These are phyloP conservation scores for Hyaloperonospora arabidopsidis DNA, from an alignment of 352 stramenopile genomes.

Conservation along the genomic window DNA sequence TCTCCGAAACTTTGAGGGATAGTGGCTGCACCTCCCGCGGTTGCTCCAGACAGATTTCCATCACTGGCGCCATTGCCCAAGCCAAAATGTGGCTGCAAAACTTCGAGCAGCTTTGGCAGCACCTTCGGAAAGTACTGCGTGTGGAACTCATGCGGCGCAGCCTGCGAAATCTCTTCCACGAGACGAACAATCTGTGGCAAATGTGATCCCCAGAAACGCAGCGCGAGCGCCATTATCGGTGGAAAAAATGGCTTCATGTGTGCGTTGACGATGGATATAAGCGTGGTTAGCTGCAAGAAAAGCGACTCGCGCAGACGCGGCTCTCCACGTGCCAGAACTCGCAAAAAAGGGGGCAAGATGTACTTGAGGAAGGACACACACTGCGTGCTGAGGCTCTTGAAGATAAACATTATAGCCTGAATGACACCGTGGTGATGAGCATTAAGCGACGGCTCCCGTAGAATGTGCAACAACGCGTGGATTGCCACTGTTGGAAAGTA, in stretches of 20 bases:
- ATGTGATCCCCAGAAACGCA: slow-evolving; percentile 95
- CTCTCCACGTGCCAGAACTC: slow-evolving; percentile 88
- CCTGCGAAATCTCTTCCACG: slow-evolving; percentile 86
- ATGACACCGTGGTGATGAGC: slow-evolving; percentile 95
- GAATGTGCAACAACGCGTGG: slow-evolving; percentile 92
- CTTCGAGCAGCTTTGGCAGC: slow-evolving; percentile 82
- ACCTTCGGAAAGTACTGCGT: slow-evolving; percentile 83
- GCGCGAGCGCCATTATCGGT: slow-evolving; percentile 93
- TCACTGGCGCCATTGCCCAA: slow-evolving; percentile 52
- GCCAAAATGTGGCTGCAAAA: slow-evolving; percentile 75
- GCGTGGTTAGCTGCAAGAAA: slow-evolving; percentile 92
- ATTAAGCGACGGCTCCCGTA: slow-evolving; percentile 92
- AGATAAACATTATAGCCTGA: slow-evolving; percentile 98
- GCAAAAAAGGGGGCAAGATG: slow-evolving; percentile 95
- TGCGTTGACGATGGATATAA: slow-evolving; percentile 93
- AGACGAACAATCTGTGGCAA: slow-evolving; percentile 93
- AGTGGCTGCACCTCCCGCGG: slow-evolving; percentile 6
- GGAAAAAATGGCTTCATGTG: slow-evolving; percentile 95
- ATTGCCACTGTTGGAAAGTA: slow-evolving; percentile 98
- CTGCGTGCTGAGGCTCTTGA: slow-evolving; percentile 92
- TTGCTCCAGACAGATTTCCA: slow-evolving; percentile 20
- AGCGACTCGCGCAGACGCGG: slow-evolving; percentile 91
- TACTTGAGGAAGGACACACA: slow-evolving; percentile 95
- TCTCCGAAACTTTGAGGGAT: slow-evolving; percentile 15
- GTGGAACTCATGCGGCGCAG: slow-evolving; percentile 69